A percentile compares a stretch with the other conserved stretches of the same genome.
phyloP scores from a whole-genome alignment of 2,329 filamentous ascomycete genomes.

The Alternaria rosae region DNA sequence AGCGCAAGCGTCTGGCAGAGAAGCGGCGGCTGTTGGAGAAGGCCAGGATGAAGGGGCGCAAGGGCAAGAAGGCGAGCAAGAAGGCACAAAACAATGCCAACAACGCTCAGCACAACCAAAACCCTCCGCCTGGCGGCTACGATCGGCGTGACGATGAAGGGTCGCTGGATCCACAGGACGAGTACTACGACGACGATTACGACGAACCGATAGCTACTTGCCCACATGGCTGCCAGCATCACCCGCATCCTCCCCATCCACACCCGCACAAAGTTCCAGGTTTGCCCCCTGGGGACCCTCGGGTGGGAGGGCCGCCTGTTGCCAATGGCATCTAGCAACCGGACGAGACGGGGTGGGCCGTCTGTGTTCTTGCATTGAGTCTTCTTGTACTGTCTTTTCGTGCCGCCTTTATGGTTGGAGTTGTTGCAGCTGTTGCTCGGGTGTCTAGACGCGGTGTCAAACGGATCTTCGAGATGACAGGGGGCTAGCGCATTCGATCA shows the following conservation, averaged over 20 bases:
- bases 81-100: slow-evolving; percentile 51
- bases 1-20: slow-evolving; percentile 84
- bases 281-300: slow-evolving; percentile 35
- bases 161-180: slow-evolving; percentile 42
- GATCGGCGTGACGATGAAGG: slow-evolving; percentile 44
- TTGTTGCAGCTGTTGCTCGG: slow-evolving; percentile 14
- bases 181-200: slow-evolving; percentile 50
- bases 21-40: slow-evolving; percentile 86
- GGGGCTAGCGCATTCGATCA: not conserved
- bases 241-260: slow-evolving; percentile 36
- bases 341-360: slow-evolving; percentile 52
- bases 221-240: slow-evolving; percentile 43
- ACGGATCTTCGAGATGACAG: slow-evolving; percentile 11
- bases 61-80: slow-evolving; percentile 84
- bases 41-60: slow-evolving; percentile 90
- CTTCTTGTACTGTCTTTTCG: slow-evolving; percentile 37
- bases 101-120: slow-evolving; percentile 42
- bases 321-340: slow-evolving; percentile 43
- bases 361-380: slow-evolving; percentile 48
- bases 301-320: slow-evolving; percentile 28
- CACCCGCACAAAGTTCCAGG: slow-evolving; percentile 30
- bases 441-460: slow-evolving; percentile 10
- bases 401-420: slow-evolving; percentile 32
- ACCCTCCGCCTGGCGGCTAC: slow-evolving; percentile 38
- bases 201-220: slow-evolving; percentile 42